phyloP scores from a whole-genome alignment of 2,329 filamentous ascomycete genomes.

The Cladobotryum mycophilum region DNA sequence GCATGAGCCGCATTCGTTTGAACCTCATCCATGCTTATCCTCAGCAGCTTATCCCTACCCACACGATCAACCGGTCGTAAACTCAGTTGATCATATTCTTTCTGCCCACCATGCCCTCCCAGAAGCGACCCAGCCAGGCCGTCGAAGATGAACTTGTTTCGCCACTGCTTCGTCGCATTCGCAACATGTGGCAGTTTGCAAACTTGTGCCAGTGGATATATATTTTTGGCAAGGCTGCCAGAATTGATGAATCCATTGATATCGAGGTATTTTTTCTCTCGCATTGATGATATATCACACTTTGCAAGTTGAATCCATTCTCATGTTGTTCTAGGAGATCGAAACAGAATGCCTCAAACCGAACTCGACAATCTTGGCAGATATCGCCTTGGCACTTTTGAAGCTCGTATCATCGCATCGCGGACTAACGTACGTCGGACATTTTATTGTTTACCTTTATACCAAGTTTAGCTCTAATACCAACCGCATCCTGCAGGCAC shows the following conservation, averaged over 20 bases:
- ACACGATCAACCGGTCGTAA: no score
- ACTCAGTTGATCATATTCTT: not conserved
- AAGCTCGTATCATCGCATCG: constrained; percentile 94
- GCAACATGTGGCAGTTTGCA: constrained; percentile 94
- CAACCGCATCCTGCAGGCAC: constrained; percentile 44
- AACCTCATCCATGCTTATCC: no score
- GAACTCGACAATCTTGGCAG: constrained; percentile 64
- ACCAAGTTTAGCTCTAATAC: constrained; percentile 5
- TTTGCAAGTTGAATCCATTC: not conserved
- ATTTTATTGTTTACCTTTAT: not conserved
- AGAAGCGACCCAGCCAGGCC: not conserved
- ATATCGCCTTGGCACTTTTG: constrained; percentile 79
- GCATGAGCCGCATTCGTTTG: no score
- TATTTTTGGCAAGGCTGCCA: constrained; percentile 82
- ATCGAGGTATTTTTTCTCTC: constrained; percentile 62
- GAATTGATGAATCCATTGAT: constrained; percentile 81
- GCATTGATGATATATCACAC: not conserved
- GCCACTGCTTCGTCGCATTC: constrained; percentile 43
- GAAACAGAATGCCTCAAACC: constrained; percentile 84
- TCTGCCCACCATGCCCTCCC: not conserved
- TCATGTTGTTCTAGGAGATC: constrained; percentile 56
- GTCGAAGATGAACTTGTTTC: not conserved
- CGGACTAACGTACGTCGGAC: constrained; percentile 73
- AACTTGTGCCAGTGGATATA: constrained; percentile 91
- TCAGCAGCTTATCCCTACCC: no score